Conservation (phyloP, 306 rosid species). For the Malus sylvestris region DNA sequence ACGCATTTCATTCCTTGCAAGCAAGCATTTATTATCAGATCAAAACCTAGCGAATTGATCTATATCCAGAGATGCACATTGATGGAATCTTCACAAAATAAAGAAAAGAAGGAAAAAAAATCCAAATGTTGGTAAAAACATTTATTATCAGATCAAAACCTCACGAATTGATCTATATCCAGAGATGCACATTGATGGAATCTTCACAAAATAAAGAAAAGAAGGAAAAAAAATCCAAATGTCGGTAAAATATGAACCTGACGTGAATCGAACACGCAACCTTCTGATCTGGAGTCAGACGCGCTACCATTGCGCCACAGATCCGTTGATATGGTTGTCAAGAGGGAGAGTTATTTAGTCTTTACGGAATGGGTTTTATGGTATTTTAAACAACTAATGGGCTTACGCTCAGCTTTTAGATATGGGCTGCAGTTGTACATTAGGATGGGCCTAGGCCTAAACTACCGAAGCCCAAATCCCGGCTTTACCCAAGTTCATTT, state of each 20-base stretch:
- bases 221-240: not conserved
- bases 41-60: no score
- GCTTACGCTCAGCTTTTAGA: not conserved
- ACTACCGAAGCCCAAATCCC: not conserved
- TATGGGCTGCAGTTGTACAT: not conserved
- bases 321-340: not conserved
- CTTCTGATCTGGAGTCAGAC: slow-evolving; percentile 36
- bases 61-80: no score
- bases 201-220: not conserved
- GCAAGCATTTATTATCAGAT: no score
- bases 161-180: no score
- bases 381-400: not conserved
- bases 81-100: not conserved
- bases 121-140: not conserved
- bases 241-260: not conserved
- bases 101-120: not conserved
- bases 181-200: not conserved
- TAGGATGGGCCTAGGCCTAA: not conserved
- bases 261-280: slow-evolving; percentile 25
- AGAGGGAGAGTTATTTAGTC: fast-evolving
- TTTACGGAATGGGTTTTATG: fast-evolving
- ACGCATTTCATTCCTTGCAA: no score
- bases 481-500: not conserved
- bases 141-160: no score
- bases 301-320: slow-evolving; percentile 28